These are phyloP conservation scores for Tricholoma sp. DNA, from an alignment of 768 basidiomycete species.

Conservation along the genomic window DNA sequence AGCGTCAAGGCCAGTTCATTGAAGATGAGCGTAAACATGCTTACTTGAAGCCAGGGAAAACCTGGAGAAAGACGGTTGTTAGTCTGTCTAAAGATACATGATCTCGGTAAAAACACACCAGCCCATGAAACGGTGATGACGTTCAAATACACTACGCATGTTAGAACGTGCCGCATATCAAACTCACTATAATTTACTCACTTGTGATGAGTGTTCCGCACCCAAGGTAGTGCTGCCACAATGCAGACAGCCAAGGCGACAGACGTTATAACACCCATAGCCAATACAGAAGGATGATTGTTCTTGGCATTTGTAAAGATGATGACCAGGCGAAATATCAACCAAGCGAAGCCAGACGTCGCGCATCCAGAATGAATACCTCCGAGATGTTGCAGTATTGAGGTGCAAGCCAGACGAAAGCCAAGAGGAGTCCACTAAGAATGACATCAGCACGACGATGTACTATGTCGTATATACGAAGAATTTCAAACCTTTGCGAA, in stretches of 20 bases:
- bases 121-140: slow-evolving; percentile 75
- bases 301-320: slow-evolving; percentile 46
- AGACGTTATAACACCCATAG: slow-evolving; percentile 52
- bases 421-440: slow-evolving; percentile 40
- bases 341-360: slow-evolving; percentile 67
- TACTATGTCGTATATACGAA: not conserved
- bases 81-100: slow-evolving; percentile 5
- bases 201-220: slow-evolving; percentile 80
- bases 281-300: slow-evolving; percentile 51
- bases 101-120: slow-evolving; percentile 54
- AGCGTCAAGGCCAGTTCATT: not conserved
- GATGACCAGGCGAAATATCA: slow-evolving; percentile 54
- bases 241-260: slow-evolving; percentile 54
- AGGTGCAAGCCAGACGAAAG: slow-evolving; percentile 69
- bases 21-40: not conserved
- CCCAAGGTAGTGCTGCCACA: slow-evolving; percentile 70
- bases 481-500: slow-evolving; percentile 62
- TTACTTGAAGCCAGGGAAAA: not conserved
- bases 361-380: slow-evolving; percentile 86
- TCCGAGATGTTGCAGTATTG: slow-evolving; percentile 71
- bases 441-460: not conserved
- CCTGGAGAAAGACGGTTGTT: not conserved
- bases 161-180: not conserved
- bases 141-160: slow-evolving; percentile 60
- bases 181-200: slow-evolving; percentile 25